A percentile compares a stretch with the other conserved stretches of the same genome.
Conservation (phyloP, 106 monocot species). For the Agapanthus africanus region DNA sequence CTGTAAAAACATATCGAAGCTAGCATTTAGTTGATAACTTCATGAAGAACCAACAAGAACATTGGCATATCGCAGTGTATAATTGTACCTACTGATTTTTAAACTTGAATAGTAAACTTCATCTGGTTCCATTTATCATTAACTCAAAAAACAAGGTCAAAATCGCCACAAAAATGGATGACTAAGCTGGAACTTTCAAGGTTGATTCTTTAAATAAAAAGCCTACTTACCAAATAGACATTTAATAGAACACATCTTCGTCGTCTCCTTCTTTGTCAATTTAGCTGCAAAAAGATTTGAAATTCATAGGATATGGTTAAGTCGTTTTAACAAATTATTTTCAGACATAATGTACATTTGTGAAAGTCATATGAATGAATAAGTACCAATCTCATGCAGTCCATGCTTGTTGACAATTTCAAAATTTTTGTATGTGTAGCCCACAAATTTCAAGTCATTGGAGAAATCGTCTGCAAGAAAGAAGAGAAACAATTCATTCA, state of each 20-base stretch:
- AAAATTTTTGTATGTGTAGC: not conserved
- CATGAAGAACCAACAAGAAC: too few species aligned
- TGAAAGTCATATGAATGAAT: not conserved
- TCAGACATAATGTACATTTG: not conserved
- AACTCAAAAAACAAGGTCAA: too few species aligned
- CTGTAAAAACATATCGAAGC: too few species aligned
- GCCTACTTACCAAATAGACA: not conserved
- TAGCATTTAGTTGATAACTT: too few species aligned
- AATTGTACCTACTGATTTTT: too few species aligned
- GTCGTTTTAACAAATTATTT: not conserved
- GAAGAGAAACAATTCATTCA: too few species aligned
- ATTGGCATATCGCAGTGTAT: too few species aligned
- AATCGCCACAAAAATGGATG: not conserved
- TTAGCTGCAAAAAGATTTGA: not conserved
- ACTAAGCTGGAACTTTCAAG: too few species aligned
- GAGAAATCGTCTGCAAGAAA: not conserved
- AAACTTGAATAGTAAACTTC: too few species aligned
- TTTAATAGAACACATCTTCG: not conserved
- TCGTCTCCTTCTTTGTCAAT: not conserved
- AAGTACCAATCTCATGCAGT: not conserved
- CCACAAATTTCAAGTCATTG: conserved; percentile 1
- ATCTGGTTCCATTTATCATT: too few species aligned
- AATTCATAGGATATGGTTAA: not conserved
- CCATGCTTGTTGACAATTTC: conserved; percentile 7
- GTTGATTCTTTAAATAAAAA: too few species aligned